Evolutionary conservation across 2,329 filamentous ascomycete genomes (phyloP), one percentile per base, ranked within the genome.

Genomic region (Parastagonospora nodorum): DNA sequence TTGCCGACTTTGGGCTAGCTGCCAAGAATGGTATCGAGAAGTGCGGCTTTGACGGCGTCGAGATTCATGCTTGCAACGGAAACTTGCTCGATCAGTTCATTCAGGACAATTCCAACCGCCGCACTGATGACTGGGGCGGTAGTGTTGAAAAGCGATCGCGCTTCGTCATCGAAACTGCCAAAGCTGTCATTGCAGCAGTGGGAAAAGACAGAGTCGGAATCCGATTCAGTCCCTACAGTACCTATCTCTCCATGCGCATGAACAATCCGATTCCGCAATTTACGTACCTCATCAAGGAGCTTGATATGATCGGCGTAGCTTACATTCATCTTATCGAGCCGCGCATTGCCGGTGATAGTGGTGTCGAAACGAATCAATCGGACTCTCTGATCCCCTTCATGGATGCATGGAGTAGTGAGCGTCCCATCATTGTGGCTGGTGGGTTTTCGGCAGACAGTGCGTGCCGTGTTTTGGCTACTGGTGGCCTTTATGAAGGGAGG

Each of bases 71-170:
- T 29, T 84, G 84, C 1, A 86, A 88, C 57, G 86, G 87, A 3
- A 90, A 90, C 63, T 76, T 91, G 1, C 68, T 88, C 8, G 80
- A 82, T 49, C 80, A 87, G 58, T 91, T 90, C 68, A 74, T 88
- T 11, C 86, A 84, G 55, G 79, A 81, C 50, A 77, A 72, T 6
- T 73, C 74, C 55, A 86, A 87, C 68, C 72, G 75, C 35, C 76
- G 83, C 2, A 80, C 64, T 0, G 79, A 82, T 52, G 55, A 51
- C 1, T 81, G 76, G 64, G 79, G 80, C 5, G 78, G 78, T 1
- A 75, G 69, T 42, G 64, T 80, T 7, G 76, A 78, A 72, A 80
- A 82, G 56, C 74, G 84, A 51, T 60, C 77, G 42, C 67, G 81
- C 14, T 80, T 85, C 52, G 74, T 71, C 0, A 44, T 84, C 7